Conservation (phyloP, 2,329 filamentous ascomycete species). For the Pseudocercospora cruenta region DNA sequence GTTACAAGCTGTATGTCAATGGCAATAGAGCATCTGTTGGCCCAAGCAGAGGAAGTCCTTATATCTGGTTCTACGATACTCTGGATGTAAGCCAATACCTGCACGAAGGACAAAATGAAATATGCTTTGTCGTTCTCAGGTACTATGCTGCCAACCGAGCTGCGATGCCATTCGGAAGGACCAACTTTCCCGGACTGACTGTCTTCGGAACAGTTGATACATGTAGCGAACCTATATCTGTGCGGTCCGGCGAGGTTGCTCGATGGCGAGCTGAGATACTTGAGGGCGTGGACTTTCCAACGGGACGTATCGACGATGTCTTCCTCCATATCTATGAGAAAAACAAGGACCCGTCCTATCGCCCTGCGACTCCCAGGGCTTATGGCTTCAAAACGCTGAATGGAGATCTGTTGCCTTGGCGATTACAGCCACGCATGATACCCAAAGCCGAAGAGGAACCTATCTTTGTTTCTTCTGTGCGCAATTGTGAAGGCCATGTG, state of each 20-base stretch:
- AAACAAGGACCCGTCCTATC: not conserved
- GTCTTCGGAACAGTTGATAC: conserved; percentile 29
- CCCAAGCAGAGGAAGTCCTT: conserved; percentile 42
- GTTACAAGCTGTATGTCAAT: conserved; percentile 50
- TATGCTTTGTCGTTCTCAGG: conserved; percentile 37
- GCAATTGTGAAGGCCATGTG: not conserved
- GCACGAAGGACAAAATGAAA: conserved; percentile 33
- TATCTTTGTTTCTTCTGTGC: not conserved
- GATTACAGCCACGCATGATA: conserved; percentile 43
- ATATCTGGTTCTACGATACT: conserved; percentile 43
- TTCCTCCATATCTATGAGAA: conserved; percentile 45
- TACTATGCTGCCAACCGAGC: conserved; percentile 34
- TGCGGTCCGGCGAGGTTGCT: conserved; percentile 11
- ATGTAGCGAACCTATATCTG: not conserved
- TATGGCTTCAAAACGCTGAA: conserved; percentile 43
- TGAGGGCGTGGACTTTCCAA: conserved; percentile 34
- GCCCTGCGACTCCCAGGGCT: conserved; percentile 22
- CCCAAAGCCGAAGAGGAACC: conserved; percentile 40
- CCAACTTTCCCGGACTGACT: conserved; percentile 36
- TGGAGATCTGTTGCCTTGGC: conserved; percentile 47
- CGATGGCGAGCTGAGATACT: conserved; percentile 36
- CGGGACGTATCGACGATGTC: conserved; percentile 42
- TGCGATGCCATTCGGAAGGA: conserved; percentile 41
- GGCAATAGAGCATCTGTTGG: conserved; percentile 42
- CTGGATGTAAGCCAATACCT: conserved; percentile 38